A percentile compares a stretch with the other conserved stretches of the same genome.
These are phyloP conservation scores for Acanthamoeba royreba DNA, from an alignment of 208 protist genomes.

Conservation along the genomic window DNA sequence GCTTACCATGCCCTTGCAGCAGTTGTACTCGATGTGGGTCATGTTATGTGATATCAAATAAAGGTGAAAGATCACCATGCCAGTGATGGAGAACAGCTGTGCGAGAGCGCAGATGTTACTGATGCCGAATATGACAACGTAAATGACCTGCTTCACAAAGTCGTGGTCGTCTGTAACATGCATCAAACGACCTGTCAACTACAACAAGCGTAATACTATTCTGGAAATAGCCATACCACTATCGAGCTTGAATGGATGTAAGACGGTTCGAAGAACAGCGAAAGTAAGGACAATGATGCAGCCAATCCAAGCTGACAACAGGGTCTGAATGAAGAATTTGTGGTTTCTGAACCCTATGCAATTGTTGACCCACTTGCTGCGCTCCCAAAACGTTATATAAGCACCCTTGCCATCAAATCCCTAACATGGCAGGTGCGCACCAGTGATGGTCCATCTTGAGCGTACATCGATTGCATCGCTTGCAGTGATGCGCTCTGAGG, in stretches of 20 bases:
- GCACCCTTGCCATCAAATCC: neutral
- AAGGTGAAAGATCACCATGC: neutral
- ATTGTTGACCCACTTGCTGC: neutral
- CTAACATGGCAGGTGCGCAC: neutral
- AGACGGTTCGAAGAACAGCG: neutral
- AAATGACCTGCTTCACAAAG: neutral
- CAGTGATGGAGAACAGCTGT: neutral
- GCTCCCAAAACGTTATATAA: neutral
- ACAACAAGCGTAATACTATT: neutral
- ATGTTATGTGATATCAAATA: neutral
- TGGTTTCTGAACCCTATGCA: neutral
- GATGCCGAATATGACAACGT: neutral
- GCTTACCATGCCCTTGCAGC: slow-evolving; percentile 18
- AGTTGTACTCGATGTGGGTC: slow-evolving; percentile 2
- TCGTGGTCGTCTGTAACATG: neutral
- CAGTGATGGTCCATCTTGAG: slow-evolving; percentile 40
- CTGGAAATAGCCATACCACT: neutral
- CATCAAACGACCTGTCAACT: too few relatives aligned
- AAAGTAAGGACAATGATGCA: neutral
- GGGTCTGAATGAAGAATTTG: neutral
- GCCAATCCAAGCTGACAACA: neutral
- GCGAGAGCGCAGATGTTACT: neutral
- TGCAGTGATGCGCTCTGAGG: neutral
- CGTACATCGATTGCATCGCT: slow-evolving; percentile 2
- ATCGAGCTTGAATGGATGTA: neutral